These are phyloP conservation scores for Cystobasidium sp. DNA, from an alignment of 1,284 basidiomycete genomes.

Conservation along the genomic window DNA sequence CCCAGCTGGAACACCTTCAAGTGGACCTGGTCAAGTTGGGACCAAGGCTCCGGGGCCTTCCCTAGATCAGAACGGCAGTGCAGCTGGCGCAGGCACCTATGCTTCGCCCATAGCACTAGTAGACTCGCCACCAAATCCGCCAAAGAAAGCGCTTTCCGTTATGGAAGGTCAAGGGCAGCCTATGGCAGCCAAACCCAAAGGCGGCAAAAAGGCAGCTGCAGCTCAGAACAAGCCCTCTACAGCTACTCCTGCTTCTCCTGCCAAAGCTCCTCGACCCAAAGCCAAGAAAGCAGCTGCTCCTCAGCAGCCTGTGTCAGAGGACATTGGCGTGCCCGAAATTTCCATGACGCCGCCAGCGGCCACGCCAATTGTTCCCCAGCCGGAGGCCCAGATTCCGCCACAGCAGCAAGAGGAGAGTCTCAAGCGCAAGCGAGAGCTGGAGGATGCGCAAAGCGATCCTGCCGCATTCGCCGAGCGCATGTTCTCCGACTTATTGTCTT, in stretches of 20 bases:
- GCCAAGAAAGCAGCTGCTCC: slow-evolving; percentile 27
- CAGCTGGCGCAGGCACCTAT: slow-evolving; percentile 25
- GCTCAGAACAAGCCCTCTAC: slow-evolving; percentile 14
- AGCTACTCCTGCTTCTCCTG: slow-evolving; percentile 4
- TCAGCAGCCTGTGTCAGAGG: slow-evolving; percentile 1
- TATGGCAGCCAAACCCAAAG: slow-evolving; percentile 15
- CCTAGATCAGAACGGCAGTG: not conserved
- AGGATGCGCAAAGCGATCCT: slow-evolving; percentile 49
- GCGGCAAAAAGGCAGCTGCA: slow-evolving; percentile 3
- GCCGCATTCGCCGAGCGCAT: slow-evolving; percentile 49
- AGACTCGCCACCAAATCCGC: slow-evolving; percentile 43
- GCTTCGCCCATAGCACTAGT: slow-evolving; percentile 39
- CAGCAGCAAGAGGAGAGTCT: slow-evolving; percentile 43
- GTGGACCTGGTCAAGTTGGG: not conserved
- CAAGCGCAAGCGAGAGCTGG: slow-evolving; percentile 51
- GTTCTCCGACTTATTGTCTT: slow-evolving; percentile 29
- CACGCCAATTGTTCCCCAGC: not conserved
- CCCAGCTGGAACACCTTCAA: slow-evolving; percentile 19
- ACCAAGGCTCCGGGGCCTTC: slow-evolving; percentile 20
- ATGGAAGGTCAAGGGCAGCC: not conserved
- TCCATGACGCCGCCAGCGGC: not conserved
- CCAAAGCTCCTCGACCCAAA: slow-evolving; percentile 9
- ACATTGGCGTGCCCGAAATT: slow-evolving; percentile 2
- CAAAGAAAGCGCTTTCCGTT: slow-evolving; percentile 2
- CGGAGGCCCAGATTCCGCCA: slow-evolving; percentile 5